Evolutionary conservation across 305 asterid genomes (phyloP), one percentile per base, ranked within the genome.

Genomic region (Plantago rigida): DNA sequence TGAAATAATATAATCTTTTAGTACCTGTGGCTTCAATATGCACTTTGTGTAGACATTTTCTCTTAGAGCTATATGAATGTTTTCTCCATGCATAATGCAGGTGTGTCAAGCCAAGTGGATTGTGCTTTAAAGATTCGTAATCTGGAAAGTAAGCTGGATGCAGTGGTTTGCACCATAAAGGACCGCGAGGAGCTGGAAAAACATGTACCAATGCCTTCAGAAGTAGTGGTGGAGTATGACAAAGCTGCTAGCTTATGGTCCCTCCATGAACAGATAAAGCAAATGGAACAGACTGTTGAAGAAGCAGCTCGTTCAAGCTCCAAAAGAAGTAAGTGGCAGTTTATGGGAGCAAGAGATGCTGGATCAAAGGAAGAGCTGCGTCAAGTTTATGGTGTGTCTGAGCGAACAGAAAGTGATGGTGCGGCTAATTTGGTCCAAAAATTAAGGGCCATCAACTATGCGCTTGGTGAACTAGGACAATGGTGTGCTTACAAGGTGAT

Each of bases 261-360:
- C 72, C 92, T 89, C 47, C 99, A 93, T 67, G 97, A 93, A 72
- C 86, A 89, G 77, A 85, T 93, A 77, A 89, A 89, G 72, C 96
- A 85, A 73, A 83, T 89, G 99, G 99, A 93, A 74, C 78, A 69
- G 71, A 79, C 87, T 39, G 96, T 89, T 67, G 99, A 87, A 81
- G 94, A 82, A 73, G 89, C 97, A 63, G 96, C 99, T 59, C 91
- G 87, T 66, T 79, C 89, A 72, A 93, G 99, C 81, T 82, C 89
- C 71, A 77, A 95, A 77, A 86, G 82, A 84, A 92, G 97, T 70
- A 93, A 93, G 77, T 93, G 99, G 99, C 99, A 93, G 59, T 93
- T 89, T 71, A 89, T 93, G 99, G 99, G 99, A 63, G 99, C 99
- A 54, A 80, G 99, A 73, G 99, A 93, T 85, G 97, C 99, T 79